These are phyloP conservation scores for Ziziphus jujuba DNA, from an alignment of 306 rosid genomes.

Conservation along the genomic window DNA sequence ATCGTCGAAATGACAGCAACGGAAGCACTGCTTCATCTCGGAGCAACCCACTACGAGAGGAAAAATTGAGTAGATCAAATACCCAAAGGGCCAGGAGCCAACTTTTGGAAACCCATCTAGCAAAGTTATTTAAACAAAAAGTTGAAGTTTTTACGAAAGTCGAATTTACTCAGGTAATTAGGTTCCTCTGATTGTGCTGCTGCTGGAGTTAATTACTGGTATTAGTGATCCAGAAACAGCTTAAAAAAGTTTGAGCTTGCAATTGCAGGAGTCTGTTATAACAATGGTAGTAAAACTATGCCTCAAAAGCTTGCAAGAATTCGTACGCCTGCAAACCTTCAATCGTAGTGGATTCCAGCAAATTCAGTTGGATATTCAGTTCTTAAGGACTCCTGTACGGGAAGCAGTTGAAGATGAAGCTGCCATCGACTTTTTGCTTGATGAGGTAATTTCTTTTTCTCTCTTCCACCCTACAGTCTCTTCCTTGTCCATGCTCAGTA, in stretches of 20 bases:
- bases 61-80: conserved; percentile 65
- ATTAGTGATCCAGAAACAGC: conserved; percentile 14
- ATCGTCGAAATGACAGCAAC: conserved; percentile 77
- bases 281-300: conserved; percentile 76
- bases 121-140: conserved; percentile 89
- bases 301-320: conserved; percentile 92
- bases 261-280: conserved; percentile 78
- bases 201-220: conserved; percentile 15
- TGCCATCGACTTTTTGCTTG: conserved; percentile 81
- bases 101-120: conserved; percentile 93
- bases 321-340: conserved; percentile 76
- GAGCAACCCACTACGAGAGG: conserved; percentile 86
- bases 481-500: too few relatives aligned
- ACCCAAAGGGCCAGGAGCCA: conserved; percentile 92
- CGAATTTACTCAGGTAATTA: conserved; percentile 80
- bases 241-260: conserved; percentile 29
- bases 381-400: conserved; percentile 69
- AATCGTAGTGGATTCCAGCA: conserved; percentile 97
- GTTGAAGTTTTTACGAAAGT: conserved; percentile 94
- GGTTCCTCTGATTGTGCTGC: conserved; percentile 18
- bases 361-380: conserved; percentile 90
- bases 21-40: conserved; percentile 89
- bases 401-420: conserved; percentile 91
- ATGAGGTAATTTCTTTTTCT: conserved; percentile 54
- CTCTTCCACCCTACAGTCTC: too few relatives aligned